Evolutionary conservation across 257 asterid species (phyloP).

Genomic region (Paraleonurus japonicus): DNA sequence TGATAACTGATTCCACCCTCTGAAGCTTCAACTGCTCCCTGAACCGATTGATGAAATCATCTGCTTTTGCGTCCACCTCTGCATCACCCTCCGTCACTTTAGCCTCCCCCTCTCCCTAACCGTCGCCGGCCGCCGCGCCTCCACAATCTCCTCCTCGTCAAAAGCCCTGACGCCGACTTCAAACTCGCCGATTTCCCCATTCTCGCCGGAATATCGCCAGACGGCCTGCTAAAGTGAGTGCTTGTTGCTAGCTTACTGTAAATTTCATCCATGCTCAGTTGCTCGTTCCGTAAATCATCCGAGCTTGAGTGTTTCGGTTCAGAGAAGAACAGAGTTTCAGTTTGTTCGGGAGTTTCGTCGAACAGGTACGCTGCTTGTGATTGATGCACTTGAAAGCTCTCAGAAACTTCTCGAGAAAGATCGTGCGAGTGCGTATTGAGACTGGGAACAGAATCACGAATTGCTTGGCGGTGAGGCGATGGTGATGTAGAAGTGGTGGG

Average conservation of each 20-base stretch:
- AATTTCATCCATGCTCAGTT: constrained; percentile 55
- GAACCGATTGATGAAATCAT: constrained; percentile 71
- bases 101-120: constrained; percentile 53
- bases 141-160: constrained; percentile 48
- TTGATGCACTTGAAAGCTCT: not conserved
- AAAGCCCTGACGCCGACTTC: constrained; percentile 47
- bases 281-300: constrained; percentile 11
- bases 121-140: constrained; percentile 69
- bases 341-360: constrained; percentile 20
- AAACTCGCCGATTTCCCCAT: constrained; percentile 62
- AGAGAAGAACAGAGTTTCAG: constrained; percentile 31
- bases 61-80: constrained; percentile 72
- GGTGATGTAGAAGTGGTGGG: constrained; percentile 26
- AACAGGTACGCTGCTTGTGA: constrained; percentile 17
- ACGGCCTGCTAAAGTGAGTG: constrained; percentile 36
- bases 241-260: constrained; percentile 37
- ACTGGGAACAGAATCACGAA: constrained; percentile 29
- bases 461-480: constrained; percentile 1
- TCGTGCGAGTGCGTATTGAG: constrained; percentile 31
- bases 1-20: constrained; percentile 63
- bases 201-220: constrained; percentile 40
- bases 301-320: constrained; percentile 6
- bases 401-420: constrained; percentile 34
- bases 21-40: constrained; percentile 80
- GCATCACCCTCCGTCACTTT: constrained; percentile 41